phyloP scores from a whole-genome alignment of 495 filamentous ascomycete species.

The Talaromyces thailandensis region DNA sequence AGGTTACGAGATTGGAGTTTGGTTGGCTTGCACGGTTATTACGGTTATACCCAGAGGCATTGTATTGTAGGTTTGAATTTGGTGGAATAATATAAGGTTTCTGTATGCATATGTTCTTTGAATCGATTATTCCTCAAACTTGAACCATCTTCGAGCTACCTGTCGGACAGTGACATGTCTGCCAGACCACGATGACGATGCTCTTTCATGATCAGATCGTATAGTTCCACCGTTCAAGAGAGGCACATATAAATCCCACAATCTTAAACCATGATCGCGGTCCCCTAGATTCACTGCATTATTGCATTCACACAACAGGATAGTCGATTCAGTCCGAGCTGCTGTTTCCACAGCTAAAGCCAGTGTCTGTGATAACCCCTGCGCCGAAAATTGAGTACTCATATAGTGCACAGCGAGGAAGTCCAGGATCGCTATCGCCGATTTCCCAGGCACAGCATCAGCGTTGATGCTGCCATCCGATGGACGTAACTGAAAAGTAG shows the following conservation, averaged over 20 bases:
- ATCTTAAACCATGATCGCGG: constrained; percentile 21
- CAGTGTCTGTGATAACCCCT: constrained; percentile 65
- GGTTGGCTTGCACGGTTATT: constrained; percentile 7
- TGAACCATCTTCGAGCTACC: constrained; percentile 67
- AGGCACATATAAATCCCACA: constrained; percentile 50
- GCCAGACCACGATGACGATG: constrained; percentile 47
- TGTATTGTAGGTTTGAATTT: constrained; percentile 14
- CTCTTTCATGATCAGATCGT: constrained; percentile 45
- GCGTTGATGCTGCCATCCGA: neutral
- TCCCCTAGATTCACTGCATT: constrained; percentile 21
- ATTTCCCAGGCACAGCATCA: constrained; percentile 1
- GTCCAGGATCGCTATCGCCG: constrained; percentile 54
- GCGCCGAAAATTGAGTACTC: constrained; percentile 75
- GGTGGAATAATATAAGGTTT: neutral
- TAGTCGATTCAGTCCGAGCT: constrained; percentile 17
- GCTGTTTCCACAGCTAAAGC: constrained; percentile 61
- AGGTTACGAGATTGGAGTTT: constrained; percentile 21
- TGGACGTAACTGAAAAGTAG: constrained; percentile 32
- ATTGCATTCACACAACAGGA: constrained; percentile 33
- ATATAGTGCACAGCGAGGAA: constrained; percentile 57
- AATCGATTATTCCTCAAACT: constrained; percentile 28
- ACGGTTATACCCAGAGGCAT: constrained; percentile 8
- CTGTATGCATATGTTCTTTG: neutral
- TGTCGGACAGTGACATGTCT: constrained; percentile 55
- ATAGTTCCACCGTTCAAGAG: constrained; percentile 54